These are phyloP conservation scores for Mucor mucedo DNA, from an alignment of 371 early-diverging fungal species.

Conservation along the genomic window DNA sequence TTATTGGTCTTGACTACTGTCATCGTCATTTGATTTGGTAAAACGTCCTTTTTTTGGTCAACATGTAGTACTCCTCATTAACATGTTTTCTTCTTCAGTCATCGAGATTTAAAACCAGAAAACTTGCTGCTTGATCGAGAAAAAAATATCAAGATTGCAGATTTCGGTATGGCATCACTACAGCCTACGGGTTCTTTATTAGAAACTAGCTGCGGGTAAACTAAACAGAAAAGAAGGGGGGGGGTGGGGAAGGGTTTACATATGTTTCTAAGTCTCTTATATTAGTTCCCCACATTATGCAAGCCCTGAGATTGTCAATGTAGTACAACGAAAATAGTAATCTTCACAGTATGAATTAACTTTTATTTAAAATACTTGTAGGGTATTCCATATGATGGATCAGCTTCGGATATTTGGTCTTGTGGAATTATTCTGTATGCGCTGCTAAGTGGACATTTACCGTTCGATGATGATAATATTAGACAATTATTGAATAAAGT, in stretches of 20 bases:
- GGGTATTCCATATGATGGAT: conserved; percentile 85
- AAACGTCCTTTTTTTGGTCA: not conserved
- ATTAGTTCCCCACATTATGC: conserved; percentile 87
- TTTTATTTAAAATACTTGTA: conserved; percentile 17
- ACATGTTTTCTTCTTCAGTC: conserved; percentile 45
- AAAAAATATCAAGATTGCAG: conserved; percentile 80
- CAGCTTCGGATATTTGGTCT: conserved; percentile 91
- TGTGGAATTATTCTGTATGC: conserved; percentile 94
- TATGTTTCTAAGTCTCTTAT: conserved; percentile 1
- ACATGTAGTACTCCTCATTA: too few species aligned
- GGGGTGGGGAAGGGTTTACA: not conserved
- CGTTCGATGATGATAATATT: conserved; percentile 95
- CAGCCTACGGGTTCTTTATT: conserved; percentile 72
- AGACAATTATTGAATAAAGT: conserved; percentile 75
- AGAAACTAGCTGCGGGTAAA: conserved; percentile 82
- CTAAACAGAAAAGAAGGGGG: not conserved
- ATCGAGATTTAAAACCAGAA: conserved; percentile 97
- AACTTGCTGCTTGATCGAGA: conserved; percentile 90
- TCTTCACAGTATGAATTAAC: not conserved
- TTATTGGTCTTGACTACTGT: conserved; percentile 92
- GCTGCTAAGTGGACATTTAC: conserved; percentile 85
- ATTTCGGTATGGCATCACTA: conserved; percentile 88
- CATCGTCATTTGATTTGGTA: conserved; percentile 92
- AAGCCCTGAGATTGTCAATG: conserved; percentile 90
- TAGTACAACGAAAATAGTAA: conserved; percentile 18